Conservation (phyloP, 83 land plant genomes). For the Diphasiastrum complanatum region DNA sequence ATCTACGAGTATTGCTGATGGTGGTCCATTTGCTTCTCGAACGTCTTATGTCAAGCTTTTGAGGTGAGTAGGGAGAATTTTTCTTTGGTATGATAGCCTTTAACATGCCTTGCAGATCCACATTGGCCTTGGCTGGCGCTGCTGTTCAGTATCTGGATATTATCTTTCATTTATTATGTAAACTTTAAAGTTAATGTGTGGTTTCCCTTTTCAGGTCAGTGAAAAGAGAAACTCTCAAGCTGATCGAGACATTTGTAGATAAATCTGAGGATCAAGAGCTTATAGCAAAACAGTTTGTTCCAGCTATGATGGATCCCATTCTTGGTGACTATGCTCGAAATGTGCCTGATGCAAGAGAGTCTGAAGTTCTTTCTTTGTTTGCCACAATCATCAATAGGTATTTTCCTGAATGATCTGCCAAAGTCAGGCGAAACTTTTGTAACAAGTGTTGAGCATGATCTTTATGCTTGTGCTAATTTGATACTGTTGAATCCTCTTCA, state of each 20-base stretch:
- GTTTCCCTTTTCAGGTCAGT: constrained; percentile 69
- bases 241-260: constrained; percentile 95
- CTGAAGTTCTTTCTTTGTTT: constrained; percentile 94
- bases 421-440: no score
- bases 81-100: neutral
- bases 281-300: constrained; percentile 93
- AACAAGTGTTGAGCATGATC: no score
- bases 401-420: no score
- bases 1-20: constrained; percentile 85
- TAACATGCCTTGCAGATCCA: no score
- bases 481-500: no score
- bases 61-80: constrained; percentile 32
- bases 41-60: constrained; percentile 89
- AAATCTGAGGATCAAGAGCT: constrained; percentile 90
- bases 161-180: neutral
- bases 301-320: constrained; percentile 98
- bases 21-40: constrained; percentile 92
- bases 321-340: constrained; percentile 95
- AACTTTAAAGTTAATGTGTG: neutral
- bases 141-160: neutral
- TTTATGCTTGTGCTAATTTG: no score
- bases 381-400: constrained; percentile 99
- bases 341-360: constrained; percentile 95
- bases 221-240: constrained; percentile 89
- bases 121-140: neutral